Base-by-base conservation (phyloP, 345 rosid genomes). In the Gossypium raimondii region DNA sequence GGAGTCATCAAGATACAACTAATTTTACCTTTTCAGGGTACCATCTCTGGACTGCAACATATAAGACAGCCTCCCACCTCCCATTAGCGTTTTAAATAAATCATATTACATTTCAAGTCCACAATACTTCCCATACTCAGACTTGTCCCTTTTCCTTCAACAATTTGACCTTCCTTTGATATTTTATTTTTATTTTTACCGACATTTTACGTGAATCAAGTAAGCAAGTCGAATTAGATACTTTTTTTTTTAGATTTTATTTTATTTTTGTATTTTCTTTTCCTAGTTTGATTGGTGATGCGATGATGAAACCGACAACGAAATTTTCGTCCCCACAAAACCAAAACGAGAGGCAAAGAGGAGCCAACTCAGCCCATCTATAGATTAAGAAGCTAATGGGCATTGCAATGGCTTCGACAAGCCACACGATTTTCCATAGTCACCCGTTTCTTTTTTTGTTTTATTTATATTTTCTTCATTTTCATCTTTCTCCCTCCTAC, bases 341-440 rank as follows among this genome's bases (percentile, higher is more conserved):
- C 12, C 60, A 56, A 73, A 84, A 85, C 72, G 85, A 81, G 79
- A 78, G 88, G 88, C 84, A 63, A 61, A 14, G 82, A 78, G 48
- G 17, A 75, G 62, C 76, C 82, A 24, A 55, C 50, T 64, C 50
- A 64, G 68, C 68, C 68, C 41, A 25, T 48, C 11, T 25, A 16
- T 29, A 55, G 81, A 75, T 77, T 80, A 78, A 70, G 84, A 78
- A 67, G 83, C 72, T 73, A 74, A 72, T 9, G 9, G 4, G 11
- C 72, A 34, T 34, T 34, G 41, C 41, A 34, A 34, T 79, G 20
- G 77, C 77, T 60, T 55, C 61, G 79, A 82, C 82, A 80, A 84
- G 88, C 98, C 95, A 91, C 90, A 87, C 87, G 89, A 90, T 85
- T 78, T 27, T 78, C 73, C 68, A 45, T 74, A 7, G 41, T 34